phyloP scores from a whole-genome alignment of 495 filamentous ascomycete species.

The Penicillium verhagenii region DNA sequence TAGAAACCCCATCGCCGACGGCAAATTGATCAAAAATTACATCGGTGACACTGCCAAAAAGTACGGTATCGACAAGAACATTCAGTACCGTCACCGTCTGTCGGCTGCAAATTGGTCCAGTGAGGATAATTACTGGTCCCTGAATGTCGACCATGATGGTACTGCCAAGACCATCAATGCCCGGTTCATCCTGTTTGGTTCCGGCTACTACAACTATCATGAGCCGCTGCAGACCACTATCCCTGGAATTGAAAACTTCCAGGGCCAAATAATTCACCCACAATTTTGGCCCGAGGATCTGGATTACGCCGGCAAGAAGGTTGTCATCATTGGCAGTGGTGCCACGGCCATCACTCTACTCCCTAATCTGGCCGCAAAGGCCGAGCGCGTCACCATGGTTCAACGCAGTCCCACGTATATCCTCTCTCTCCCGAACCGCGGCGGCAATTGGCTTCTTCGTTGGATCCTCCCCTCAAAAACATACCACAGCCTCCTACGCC shows the following conservation, averaged over 20 bases:
- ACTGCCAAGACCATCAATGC: slow-evolving; percentile 45
- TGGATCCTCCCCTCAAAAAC: slow-evolving; percentile 41
- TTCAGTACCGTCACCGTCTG: slow-evolving; percentile 60
- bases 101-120: slow-evolving; percentile 58
- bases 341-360: slow-evolving; percentile 57
- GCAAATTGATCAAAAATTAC: slow-evolving; percentile 58
- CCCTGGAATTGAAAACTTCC: slow-evolving; percentile 39
- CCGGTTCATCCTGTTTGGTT: slow-evolving; percentile 60
- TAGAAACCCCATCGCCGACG: slow-evolving; percentile 59
- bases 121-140: slow-evolving; percentile 57
- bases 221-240: slow-evolving; percentile 52
- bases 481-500: slow-evolving; percentile 39
- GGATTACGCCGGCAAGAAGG: slow-evolving; percentile 49
- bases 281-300: slow-evolving; percentile 54
- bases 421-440: slow-evolving; percentile 48
- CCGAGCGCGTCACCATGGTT: slow-evolving; percentile 51
- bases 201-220: slow-evolving; percentile 67
- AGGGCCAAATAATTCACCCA: slow-evolving; percentile 48
- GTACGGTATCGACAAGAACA: slow-evolving; percentile 61
- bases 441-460: slow-evolving; percentile 19
- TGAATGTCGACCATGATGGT: slow-evolving; percentile 52
- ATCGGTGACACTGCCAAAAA: slow-evolving; percentile 56
- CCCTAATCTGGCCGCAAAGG: slow-evolving; percentile 44
- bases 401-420: slow-evolving; percentile 63
- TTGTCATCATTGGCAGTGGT: slow-evolving; percentile 58